Base-by-base conservation (phyloP, 352 stramenopile genomes). In the Achlya hypogyna region DNA sequence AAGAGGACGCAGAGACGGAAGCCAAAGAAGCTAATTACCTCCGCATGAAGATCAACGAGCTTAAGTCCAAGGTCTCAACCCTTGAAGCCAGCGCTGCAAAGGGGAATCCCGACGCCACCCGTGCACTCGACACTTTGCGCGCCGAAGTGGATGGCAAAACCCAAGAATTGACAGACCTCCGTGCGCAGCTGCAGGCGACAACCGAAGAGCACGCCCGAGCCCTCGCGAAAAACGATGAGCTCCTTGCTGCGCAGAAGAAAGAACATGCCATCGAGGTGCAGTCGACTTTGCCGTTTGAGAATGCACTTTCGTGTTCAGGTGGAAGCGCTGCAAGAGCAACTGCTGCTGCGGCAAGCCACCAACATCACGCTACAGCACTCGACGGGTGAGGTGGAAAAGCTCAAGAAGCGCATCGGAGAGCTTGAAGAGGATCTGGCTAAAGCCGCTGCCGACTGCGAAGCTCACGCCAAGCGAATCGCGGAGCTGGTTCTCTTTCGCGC, bases 1-100 rank as follows among this genome's bases (percentile, higher is more conserved):
- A 71, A 16, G 69, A 75, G 14, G 58, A 68, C 2, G 72, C 71
- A n/a, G 67, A 73, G n/a, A 63, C 72, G 8, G 77, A 82, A 49
- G 77, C 77, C 9, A 82, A 82, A 53, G 77, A 84, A 49, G 77
- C 70, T 58, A 78, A 79, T 53, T 84, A 84, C 63, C 69, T 78
- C 31, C 78, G 79, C 47, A 84, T 82, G 77, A 84, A 84, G 68
- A 69, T 72, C 29, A 81, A 66, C 31, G 74, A 84, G 53, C 60
- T 72, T 9, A 84, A 84, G 53, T 40, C 62, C 53, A 82, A 84
- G 45, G 69, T 84, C 10, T 56, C 63, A 3, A 73, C 78, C 18
- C 71, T 81, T 27, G 75, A 74, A 53, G 25, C 45, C 5, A 32
- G 56, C 25, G 23, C 60, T 4, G 45, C 42, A 34, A 58, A 23